These are phyloP conservation scores for Naematelia aurantialba DNA, from an alignment of 768 basidiomycete species.

Conservation along the genomic window DNA sequence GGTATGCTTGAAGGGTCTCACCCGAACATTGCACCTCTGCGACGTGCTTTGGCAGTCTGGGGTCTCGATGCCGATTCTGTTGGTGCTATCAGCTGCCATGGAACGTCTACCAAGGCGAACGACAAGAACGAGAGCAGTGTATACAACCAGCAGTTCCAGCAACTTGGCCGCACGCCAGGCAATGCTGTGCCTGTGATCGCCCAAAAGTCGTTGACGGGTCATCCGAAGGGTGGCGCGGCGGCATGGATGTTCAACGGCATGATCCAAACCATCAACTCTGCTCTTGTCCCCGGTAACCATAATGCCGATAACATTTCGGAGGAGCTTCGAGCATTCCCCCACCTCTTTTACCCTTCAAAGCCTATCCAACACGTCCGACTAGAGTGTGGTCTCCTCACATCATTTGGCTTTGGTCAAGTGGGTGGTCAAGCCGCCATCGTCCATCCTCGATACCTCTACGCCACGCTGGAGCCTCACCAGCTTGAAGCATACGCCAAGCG, in stretches of 20 bases:
- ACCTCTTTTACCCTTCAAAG: constrained; percentile 96
- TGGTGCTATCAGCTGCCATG: constrained; percentile 56
- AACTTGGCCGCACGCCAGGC: constrained; percentile 80
- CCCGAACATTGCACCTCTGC: constrained; percentile 80
- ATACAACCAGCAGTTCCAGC: constrained; percentile 92
- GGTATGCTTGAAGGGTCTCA: constrained; percentile 91
- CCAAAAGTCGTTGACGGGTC: constrained; percentile 94
- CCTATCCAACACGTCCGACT: constrained; percentile 92
- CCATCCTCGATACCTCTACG: constrained; percentile 87
- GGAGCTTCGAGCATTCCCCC: constrained; percentile 79
- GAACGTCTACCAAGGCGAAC: constrained; percentile 58
- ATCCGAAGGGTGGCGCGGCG: constrained; percentile 98
- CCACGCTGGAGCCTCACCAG: constrained; percentile 68
- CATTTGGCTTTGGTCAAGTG: constrained; percentile 90
- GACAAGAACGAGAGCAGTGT: constrained; percentile 97
- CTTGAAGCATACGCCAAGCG: constrained; percentile 69
- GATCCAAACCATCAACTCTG: constrained; percentile 75
- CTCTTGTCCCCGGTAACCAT: constrained; percentile 90
- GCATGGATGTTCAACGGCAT: constrained; percentile 95
- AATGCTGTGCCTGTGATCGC: constrained; percentile 98
- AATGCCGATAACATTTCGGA: constrained; percentile 78
- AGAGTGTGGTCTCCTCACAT: constrained; percentile 50
- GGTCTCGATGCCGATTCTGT: constrained; percentile 89
- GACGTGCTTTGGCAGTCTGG: constrained; percentile 95
- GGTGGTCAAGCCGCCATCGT: constrained; percentile 85